Conservation (phyloP, 495 filamentous ascomycete genomes). For the Daldinia caldariorum region DNA sequence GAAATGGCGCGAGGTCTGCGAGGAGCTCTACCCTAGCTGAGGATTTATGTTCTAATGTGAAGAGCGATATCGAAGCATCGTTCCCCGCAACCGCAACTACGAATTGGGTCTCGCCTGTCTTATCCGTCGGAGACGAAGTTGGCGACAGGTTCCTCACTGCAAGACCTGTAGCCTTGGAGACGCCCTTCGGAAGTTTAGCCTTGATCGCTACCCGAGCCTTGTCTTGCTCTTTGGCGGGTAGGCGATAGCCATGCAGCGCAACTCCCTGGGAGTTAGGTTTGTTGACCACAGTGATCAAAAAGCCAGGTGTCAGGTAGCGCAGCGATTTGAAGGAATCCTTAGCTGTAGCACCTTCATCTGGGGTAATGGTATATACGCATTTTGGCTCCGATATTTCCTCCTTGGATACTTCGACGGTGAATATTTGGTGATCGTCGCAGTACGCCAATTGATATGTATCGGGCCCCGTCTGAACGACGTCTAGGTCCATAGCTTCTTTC, state of each 20-base stretch:
- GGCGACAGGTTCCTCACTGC: conserved; percentile 74
- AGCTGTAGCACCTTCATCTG: conserved; percentile 59
- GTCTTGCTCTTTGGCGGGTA: conserved; percentile 53
- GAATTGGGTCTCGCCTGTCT: conserved; percentile 72
- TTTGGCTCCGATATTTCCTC: conserved; percentile 64
- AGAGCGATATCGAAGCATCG: conserved; percentile 80
- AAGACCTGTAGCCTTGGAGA: conserved; percentile 70
- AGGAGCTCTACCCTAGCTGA: conserved; percentile 60
- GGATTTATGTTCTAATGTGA: conserved; percentile 71
- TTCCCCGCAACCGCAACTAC: conserved; percentile 84
- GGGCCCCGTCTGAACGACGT: conserved; percentile 69
- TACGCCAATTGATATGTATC: conserved; percentile 78
- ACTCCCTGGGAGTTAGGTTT: conserved; percentile 57
- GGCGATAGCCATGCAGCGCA: conserved; percentile 62
- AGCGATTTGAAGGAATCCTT: conserved; percentile 70
- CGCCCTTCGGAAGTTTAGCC: conserved; percentile 53
- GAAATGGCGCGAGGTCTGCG: conserved; percentile 66
- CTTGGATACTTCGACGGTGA: conserved; percentile 60
- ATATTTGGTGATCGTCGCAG: conserved; percentile 81
- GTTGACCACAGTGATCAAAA: conserved; percentile 71
- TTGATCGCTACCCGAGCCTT: conserved; percentile 56
- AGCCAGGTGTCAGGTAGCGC: conserved; percentile 81
- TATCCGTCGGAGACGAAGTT: conserved; percentile 52
- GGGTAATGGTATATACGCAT: conserved; percentile 69
- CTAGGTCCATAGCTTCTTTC: conserved; percentile 84